phyloP scores from a whole-genome alignment of 139 green algal genomes.

The Chlamydomonas sphaeroides region DNA sequence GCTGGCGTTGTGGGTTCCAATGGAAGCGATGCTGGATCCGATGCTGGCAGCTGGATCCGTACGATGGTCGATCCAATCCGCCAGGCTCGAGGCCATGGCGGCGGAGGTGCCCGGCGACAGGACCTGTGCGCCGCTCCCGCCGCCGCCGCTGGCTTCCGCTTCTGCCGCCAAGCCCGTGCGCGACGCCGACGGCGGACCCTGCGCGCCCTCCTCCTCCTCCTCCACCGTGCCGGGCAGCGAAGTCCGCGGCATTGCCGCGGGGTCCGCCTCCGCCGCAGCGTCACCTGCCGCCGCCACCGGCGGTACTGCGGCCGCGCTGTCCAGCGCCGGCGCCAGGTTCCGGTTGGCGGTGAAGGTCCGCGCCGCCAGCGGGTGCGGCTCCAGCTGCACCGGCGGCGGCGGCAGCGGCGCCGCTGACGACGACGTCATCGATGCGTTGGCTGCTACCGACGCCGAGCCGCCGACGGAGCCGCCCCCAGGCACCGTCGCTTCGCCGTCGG shows the following conservation, averaged over 20 bases:
- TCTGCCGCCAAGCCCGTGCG: not conserved
- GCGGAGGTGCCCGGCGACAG: not conserved
- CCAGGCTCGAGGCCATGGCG: conserved; percentile 13
- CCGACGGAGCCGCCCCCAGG: not conserved
- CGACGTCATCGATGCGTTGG: not conserved
- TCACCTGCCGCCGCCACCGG: not conserved
- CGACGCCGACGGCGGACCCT: not conserved
- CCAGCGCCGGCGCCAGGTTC: not conserved
- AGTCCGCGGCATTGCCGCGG: not conserved
- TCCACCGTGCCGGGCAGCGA: conserved; percentile 2
- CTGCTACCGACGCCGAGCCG: not conserved
- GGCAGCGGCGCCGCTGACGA: not conserved
- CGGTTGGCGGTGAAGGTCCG: not conserved
- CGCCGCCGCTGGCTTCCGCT: not conserved
- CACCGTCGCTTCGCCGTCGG: not conserved
- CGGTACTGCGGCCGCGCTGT: not conserved
- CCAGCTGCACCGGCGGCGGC: not conserved
- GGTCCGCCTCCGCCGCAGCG: not conserved
- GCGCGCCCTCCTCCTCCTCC: not conserved
- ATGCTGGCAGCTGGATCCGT: too few species aligned
- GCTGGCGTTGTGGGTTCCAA: too few species aligned
- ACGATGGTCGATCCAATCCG: conserved; percentile 19
- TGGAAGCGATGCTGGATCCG: not conserved
- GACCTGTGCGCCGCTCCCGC: not conserved
- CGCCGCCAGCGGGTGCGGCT: conserved; percentile 16